Base-by-base conservation (phyloP, 352 stramenopile genomes). In the Globisporangium orthogonon region DNA sequence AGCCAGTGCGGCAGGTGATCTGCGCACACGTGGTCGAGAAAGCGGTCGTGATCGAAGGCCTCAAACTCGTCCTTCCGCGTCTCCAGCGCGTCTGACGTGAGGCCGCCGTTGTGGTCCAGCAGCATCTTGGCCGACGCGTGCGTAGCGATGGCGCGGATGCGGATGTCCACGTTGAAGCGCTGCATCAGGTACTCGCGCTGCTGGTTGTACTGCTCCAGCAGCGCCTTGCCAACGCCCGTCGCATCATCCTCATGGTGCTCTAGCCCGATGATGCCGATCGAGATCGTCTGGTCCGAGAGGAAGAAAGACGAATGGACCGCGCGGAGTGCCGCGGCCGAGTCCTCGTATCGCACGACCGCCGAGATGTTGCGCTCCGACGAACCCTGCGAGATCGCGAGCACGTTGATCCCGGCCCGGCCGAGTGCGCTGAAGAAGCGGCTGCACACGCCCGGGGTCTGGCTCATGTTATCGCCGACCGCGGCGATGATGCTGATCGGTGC, bases 251-350 rank as follows among this genome's bases (percentile, higher is more conserved):
- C 71, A 2, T 70, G 58, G 48, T 89, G 76, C 50, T 94, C 85
- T 1, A 89, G 73, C 6, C 93, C 93, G 43, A 98, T 71, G 39
- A 98, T 66, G 43, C 85, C 95, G 18, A 98, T 94, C 35, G 87
- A 93, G 52, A 98, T 89, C 9, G 83, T 96, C 51, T 95, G 90
- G 64, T 97, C 80, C 7, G 89, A 97, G 17, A 99, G 71, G 57
- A 96, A 95, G 72, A 99, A 99, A 4, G 91, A 90, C 40, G 94
- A 92, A 74, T 99, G 96, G 10, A 97, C 88, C 4, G 94, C 91
- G 37, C 94, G 86, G 30, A 99, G 69, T 39, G 96, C 95, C 39
- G 88, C 77, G 2, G 90, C 92, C 33, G 91, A 96, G 65, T 98
- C 87, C 33, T 81, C 65, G 59, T 85, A 83, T 9, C 69, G 69